Conservation (phyloP, 2,329 filamentous ascomycete genomes). For the Neurospora crassa region DNA sequence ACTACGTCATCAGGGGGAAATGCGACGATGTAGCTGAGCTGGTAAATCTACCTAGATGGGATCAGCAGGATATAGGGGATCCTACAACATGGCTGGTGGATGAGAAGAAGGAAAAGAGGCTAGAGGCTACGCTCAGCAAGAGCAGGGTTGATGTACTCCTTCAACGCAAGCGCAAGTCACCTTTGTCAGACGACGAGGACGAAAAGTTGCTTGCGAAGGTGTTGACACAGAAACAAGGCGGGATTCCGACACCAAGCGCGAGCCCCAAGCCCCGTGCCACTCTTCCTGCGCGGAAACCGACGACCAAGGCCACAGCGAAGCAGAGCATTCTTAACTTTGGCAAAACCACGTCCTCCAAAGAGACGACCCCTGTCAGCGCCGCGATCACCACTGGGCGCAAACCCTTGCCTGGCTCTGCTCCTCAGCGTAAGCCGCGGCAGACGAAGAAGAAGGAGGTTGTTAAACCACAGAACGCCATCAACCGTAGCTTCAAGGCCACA, state of each 20-base stretch:
- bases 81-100: slow-evolving; percentile 33
- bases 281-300: slow-evolving; percentile 28
- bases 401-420: slow-evolving; percentile 6
- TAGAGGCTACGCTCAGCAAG: slow-evolving; percentile 26
- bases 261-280: slow-evolving; percentile 41
- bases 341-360: slow-evolving; percentile 19
- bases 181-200: slow-evolving; percentile 10
- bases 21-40: slow-evolving; percentile 79
- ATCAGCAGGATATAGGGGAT: slow-evolving; percentile 43
- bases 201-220: slow-evolving; percentile 23
- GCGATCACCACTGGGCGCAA: slow-evolving; percentile 1
- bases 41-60: slow-evolving; percentile 52
- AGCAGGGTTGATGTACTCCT: slow-evolving; percentile 34
- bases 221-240: slow-evolving; percentile 33
- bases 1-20: slow-evolving; percentile 76
- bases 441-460: slow-evolving; percentile 25
- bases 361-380: slow-evolving; percentile 12
- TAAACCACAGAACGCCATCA: slow-evolving; percentile 29
- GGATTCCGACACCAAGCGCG: slow-evolving; percentile 48
- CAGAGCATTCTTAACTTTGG: slow-evolving; percentile 43
- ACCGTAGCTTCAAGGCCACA: slow-evolving; percentile 35
- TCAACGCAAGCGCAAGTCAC: slow-evolving; percentile 20
- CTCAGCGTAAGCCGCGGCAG: slow-evolving; percentile 25
- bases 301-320: slow-evolving; percentile 30
- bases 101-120: slow-evolving; percentile 32